Percentiles rank a stretch among this genome's conserved stretches.
Evolutionary conservation across 1,284 basidiomycete genomes (phyloP).

Genomic region (Phaffia rhodozyma): DNA sequence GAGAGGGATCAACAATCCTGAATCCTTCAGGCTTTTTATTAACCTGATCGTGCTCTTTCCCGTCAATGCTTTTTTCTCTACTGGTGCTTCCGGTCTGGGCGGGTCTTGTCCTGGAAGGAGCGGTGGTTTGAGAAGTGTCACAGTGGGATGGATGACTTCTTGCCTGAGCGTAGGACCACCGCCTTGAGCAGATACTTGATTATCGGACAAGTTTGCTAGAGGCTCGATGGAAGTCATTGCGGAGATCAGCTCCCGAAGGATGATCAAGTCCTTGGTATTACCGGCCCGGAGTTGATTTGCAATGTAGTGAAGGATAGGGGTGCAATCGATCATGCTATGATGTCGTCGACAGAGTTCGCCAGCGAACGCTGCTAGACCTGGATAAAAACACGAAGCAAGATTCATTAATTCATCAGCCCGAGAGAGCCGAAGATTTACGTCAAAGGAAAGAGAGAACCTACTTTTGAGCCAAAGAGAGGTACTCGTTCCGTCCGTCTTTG

Average conservation of each 20-base stretch:
- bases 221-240: constrained; percentile 94
- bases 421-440: not conserved
- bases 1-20: constrained; percentile 61
- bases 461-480: constrained; percentile 88
- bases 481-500: constrained; percentile 88
- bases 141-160: constrained; percentile 50
- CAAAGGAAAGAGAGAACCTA: constrained; percentile 37
- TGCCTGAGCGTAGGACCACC: constrained; percentile 77
- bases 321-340: constrained; percentile 53
- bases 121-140: constrained; percentile 28
- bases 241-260: constrained; percentile 81
- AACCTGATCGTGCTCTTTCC: constrained; percentile 32
- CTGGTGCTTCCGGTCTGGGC: not conserved
- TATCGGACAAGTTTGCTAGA: constrained; percentile 72
- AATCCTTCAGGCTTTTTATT: constrained; percentile 56
- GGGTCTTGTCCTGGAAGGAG: constrained; percentile 19
- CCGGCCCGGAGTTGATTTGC: constrained; percentile 76
- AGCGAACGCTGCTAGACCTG: constrained; percentile 81
- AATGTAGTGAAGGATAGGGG: constrained; percentile 77
- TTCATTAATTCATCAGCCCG: not conserved
- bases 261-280: constrained; percentile 77
- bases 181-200: constrained; percentile 77
- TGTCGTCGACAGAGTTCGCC: constrained; percentile 85
- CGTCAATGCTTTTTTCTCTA: constrained; percentile 26
- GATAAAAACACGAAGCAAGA: constrained; percentile 2